phyloP scores from a whole-genome alignment of 148 eudicot genomes.

The Talinum fruticosum region DNA sequence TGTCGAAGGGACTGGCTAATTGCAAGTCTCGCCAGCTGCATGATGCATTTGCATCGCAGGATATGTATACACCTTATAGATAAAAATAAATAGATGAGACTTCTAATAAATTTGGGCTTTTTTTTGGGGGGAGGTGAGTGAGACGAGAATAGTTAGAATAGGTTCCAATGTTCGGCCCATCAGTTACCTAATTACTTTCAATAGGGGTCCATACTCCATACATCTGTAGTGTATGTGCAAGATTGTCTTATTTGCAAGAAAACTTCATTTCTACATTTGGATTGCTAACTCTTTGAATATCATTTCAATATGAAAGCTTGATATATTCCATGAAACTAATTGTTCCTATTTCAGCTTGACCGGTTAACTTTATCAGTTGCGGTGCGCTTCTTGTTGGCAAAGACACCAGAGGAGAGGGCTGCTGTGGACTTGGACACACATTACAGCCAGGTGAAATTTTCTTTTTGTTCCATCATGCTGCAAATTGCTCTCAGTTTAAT shows the following conservation, averaged over 20 bases:
- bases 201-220: too few species aligned
- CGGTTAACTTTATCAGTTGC: slow-evolving; percentile 69
- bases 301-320: neutral
- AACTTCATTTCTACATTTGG: too few species aligned
- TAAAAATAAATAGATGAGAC: too few species aligned
- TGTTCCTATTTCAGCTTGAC: slow-evolving; percentile 49
- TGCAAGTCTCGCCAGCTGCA: too few species aligned
- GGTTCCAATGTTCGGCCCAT: neutral
- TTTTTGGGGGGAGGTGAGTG: neutral
- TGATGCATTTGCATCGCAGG: too few species aligned
- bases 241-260: too few species aligned
- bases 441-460: slow-evolving; percentile 62
- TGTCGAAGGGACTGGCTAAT: neutral
- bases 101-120: neutral
- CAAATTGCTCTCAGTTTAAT: slow-evolving; percentile 4
- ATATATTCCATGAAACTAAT: neutral
- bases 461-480: slow-evolving; percentile 11
- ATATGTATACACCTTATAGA: too few species aligned
- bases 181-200: too few species aligned
- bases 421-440: slow-evolving; percentile 99
- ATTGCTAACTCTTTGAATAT: too few species aligned
- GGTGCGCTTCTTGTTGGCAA: slow-evolving; percentile 78
- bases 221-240: too few species aligned
- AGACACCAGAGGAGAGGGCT: slow-evolving; percentile 93
- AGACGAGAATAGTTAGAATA: neutral